Base-by-base conservation (phyloP, 2,329 filamentous ascomycete genomes). In the Neopestalotiopsis sp. region DNA sequence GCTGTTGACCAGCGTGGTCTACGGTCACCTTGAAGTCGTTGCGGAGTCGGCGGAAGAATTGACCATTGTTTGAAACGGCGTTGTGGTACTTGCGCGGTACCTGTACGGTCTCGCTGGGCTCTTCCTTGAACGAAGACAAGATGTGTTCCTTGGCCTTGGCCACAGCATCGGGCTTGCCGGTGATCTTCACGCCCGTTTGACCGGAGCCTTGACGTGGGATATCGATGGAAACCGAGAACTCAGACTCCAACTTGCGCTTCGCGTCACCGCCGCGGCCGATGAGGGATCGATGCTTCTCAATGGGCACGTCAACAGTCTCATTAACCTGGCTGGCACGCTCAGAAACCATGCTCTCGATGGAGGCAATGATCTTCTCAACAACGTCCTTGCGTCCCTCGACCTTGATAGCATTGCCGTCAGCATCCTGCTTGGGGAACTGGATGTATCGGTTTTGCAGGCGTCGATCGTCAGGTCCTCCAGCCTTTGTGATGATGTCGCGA, bases 191-290 rank as follows among this genome's bases (percentile, higher is more conserved):
- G 69, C 91, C 92, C 24, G 93, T 95, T 75, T 93, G 91, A 66
- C 90, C 91, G 71, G 92, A 92, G 57, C 94, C 94, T 82, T 97
- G 94, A 74, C 94, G 92, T 28, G 96, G 96, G 70, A 99, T 92
- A 76, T 98, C 95, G 71, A 99, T 89, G 7, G 91, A 90, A 66
- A 99, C 91, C 68, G 89, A 91, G 84, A 98, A 97, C 78, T 95
- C 89, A 49, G 91, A 87, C 84, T 99, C 96, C 32, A 99, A 87
- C 72, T 92, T 89, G 72, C 93, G 92, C 80, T 97, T 93, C 63
- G 90, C 91, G 73, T 97, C 94, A 72, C 97, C 96, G 71, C 94
- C 94, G 68, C 94, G 94, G 57, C 96, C 96, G 77, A 99, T 98
- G 30, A 99, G 87, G 9, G 93, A 87, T 67, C 95, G 89, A 80